Evolutionary conservation across 2,329 filamentous ascomycete species (phyloP).

Genomic region (Neodidymelliopsis sp.): DNA sequence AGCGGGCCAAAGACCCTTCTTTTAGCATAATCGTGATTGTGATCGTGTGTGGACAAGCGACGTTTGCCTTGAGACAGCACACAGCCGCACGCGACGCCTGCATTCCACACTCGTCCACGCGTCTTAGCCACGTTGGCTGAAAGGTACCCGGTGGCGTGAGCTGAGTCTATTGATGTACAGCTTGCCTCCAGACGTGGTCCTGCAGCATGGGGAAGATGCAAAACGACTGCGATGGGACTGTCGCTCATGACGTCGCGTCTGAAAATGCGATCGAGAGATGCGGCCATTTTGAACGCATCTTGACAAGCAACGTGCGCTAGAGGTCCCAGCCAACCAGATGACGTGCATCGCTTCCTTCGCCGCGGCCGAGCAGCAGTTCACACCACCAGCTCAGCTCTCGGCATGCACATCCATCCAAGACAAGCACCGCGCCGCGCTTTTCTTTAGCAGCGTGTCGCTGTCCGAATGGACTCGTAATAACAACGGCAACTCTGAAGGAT

Average conservation of each 20-base stretch:
- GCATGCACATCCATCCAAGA: conserved; percentile 7
- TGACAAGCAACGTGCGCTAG: conserved; percentile 20
- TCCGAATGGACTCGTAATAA: background rate
- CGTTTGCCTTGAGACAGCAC: conserved; percentile 19
- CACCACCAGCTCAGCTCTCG: conserved; percentile 14
- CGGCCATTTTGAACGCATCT: conserved; percentile 24
- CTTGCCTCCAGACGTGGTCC: background rate
- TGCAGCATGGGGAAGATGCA: background rate
- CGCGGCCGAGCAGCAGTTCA: conserved; percentile 20
- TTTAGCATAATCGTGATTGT: conserved; percentile 29
- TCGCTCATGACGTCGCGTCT: conserved; percentile 13
- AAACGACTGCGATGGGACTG: background rate
- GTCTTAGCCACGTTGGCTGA: conserved; percentile 15
- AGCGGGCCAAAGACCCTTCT: conserved; percentile 23
- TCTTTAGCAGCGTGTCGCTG: background rate
- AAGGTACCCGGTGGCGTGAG: conserved; percentile 8
- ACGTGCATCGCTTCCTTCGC: conserved; percentile 12
- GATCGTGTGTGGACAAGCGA: conserved; percentile 33
- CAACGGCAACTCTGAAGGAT: conserved; percentile 3
- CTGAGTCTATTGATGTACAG: conserved; percentile 7
- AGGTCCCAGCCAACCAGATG: conserved; percentile 21
- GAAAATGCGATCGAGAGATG: conserved; percentile 24
- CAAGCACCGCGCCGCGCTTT: conserved; percentile 5
- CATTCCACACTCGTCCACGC: conserved; percentile 18
- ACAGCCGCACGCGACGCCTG: conserved; percentile 23